Evolutionary conservation across 441 rosid species (phyloP), one percentile per base, ranked within the genome.

Genomic region (Capsella rubella): DNA sequence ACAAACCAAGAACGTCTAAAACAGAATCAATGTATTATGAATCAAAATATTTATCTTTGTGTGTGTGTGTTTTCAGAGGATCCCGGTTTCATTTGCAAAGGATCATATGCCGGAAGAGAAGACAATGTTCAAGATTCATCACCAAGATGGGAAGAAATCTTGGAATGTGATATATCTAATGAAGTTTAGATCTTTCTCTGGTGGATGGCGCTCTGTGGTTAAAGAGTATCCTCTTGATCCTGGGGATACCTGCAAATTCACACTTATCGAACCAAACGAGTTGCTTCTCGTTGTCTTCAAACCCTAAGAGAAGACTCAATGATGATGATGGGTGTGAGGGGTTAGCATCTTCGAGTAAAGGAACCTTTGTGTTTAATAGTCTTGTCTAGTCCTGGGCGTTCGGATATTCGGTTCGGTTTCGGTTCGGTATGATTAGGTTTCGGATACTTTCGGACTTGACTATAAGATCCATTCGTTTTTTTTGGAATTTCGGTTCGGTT

Each of bases 151-250:
- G 63, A 42, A 42, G 14, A 1, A 21, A 11, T 43, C 73, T 0
- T 74, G 78, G 78, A 3, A 52, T 5, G 78, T 52, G 69, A 5
- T 18, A 25, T 67, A 35, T 53, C 16, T 67, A 47, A 68, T 32
- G 69, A 51, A 27, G 46, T 3, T 46, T 46, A 64, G 6, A 6
- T n/a, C 35, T 2, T 65, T 73, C 66, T 60, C 72, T 5, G 21
- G 58, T n/a, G 77, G 77, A 15, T 73, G 42, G 77, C 66, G 18
- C 3, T 21, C 6, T 16, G 0, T 47, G 27, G 52, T 47, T 47
- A 37, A 70, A 16, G 59, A 59, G 32, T 74, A 21, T 21, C 55
- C 49, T 42, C 63, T 42, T 40, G 62, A 0, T 1, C 1, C 51
- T 1, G 62, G 53, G 31, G 78, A 58, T 16, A 42, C 0, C 18